Conservation (phyloP, 345 rosid species). For the Brassica carinata region DNA sequence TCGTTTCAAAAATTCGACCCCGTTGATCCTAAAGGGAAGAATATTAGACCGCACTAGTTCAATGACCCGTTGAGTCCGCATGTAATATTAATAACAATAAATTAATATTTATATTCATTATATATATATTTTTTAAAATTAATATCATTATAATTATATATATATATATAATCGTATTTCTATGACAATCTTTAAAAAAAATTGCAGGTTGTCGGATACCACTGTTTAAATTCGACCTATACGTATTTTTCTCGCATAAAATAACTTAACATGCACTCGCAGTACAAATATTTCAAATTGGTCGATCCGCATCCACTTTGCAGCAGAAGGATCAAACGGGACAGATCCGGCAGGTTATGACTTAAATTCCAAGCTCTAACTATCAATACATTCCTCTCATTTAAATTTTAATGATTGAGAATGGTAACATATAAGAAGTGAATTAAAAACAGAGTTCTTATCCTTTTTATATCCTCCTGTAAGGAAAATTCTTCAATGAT, state of each 20-base stretch:
- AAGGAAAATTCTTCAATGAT: constrained; percentile 7
- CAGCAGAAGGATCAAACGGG: neutral
- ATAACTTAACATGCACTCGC: neutral
- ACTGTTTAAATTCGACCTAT: neutral
- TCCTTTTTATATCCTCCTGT: neutral
- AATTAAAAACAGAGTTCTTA: constrained; percentile 17
- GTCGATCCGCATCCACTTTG: neutral
- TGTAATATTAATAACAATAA: too few species aligned
- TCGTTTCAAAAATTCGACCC: too few species aligned
- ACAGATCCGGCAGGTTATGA: neutral
- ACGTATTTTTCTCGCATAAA: neutral
- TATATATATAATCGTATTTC: too few species aligned
- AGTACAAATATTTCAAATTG: too few species aligned
- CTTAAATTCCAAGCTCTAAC: neutral
- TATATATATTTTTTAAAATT: too few species aligned
- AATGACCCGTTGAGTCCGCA: too few species aligned
- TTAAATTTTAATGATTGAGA: neutral
- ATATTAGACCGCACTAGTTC: too few species aligned
- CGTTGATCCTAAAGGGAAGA: too few species aligned
- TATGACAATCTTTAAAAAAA: too few species aligned
- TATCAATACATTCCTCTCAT: neutral
- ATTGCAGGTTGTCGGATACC: neutral
- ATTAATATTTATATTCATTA: too few species aligned
- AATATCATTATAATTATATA: too few species aligned
- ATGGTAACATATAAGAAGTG: neutral